Conservation (phyloP, 1,284 basidiomycete genomes). For the Golubevia pallescens region DNA sequence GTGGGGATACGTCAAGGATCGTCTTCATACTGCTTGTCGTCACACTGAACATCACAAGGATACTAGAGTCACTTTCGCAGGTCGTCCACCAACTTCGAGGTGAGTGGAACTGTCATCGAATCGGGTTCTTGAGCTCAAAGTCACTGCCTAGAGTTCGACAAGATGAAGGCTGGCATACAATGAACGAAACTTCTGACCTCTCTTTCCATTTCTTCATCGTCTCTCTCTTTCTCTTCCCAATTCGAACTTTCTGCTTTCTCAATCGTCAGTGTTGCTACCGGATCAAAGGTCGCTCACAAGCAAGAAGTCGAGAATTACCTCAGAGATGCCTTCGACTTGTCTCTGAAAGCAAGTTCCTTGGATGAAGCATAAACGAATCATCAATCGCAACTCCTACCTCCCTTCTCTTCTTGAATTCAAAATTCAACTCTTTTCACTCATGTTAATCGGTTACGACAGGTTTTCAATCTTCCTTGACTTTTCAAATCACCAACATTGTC, state of each 20-base stretch:
- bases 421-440: too few species aligned
- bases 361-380: too few species aligned
- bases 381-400: too few species aligned
- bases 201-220: neutral
- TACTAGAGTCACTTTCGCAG: slow-evolving; percentile 67
- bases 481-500: too few species aligned
- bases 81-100: slow-evolving; percentile 37
- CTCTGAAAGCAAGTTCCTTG: slow-evolving; percentile 12
- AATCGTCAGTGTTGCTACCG: slow-evolving; percentile 74
- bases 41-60: slow-evolving; percentile 77
- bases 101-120: neutral
- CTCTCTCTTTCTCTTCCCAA: neutral
- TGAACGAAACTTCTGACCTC: neutral
- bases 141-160: too few species aligned
- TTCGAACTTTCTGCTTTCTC: slow-evolving; percentile 12
- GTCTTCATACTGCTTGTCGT: slow-evolving; percentile 65
- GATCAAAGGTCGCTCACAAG: slow-evolving; percentile 74
- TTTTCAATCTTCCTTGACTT: too few species aligned
- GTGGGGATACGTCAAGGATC: slow-evolving; percentile 89
- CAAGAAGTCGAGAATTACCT: slow-evolving; percentile 48
- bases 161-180: too few species aligned
- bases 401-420: too few species aligned
- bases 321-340: slow-evolving; percentile 43
- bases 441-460: too few species aligned
- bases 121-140: too few species aligned